Percentiles rank a stretch among this genome's conserved stretches.
These are phyloP conservation scores for Alisma plantagoaquatica DNA, from an alignment of 106 monocot genomes.

Conservation along the genomic window DNA sequence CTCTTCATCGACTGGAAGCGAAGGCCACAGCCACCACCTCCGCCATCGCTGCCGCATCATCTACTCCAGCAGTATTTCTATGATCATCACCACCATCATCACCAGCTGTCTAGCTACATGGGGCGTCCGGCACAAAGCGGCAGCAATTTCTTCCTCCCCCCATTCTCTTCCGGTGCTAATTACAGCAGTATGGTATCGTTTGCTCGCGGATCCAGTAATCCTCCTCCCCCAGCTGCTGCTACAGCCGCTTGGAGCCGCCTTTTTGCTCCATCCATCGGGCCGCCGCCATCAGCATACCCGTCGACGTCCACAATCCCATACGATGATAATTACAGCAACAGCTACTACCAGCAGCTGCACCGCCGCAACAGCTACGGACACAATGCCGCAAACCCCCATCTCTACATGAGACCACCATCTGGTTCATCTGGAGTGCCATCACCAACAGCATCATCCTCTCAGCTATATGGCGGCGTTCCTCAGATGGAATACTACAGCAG, in stretches of 20 bases:
- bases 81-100: too few species aligned
- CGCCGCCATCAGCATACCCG: too few species aligned
- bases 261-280: slow-evolving; percentile 7
- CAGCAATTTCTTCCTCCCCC: too few species aligned
- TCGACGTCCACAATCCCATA: too few species aligned
- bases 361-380: not conserved
- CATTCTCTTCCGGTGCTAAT: too few species aligned
- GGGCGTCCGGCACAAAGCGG: too few species aligned
- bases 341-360: not conserved
- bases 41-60: not conserved
- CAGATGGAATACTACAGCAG: too few species aligned
- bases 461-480: not conserved
- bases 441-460: not conserved
- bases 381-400: slow-evolving; percentile 4
- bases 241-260: not conserved
- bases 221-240: not conserved
- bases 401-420: too few species aligned
- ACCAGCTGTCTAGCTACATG: too few species aligned
- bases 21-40: slow-evolving; percentile 20
- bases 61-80: too few species aligned
- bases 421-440: too few species aligned
- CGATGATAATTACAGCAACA: too few species aligned
- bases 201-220: not conserved
- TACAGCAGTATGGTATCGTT: not conserved
- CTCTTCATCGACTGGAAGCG: slow-evolving; percentile 79